These are phyloP conservation scores for Wickerhamiella kurtzmanii DNA, from an alignment of 805 yeast genomes.

Conservation along the genomic window DNA sequence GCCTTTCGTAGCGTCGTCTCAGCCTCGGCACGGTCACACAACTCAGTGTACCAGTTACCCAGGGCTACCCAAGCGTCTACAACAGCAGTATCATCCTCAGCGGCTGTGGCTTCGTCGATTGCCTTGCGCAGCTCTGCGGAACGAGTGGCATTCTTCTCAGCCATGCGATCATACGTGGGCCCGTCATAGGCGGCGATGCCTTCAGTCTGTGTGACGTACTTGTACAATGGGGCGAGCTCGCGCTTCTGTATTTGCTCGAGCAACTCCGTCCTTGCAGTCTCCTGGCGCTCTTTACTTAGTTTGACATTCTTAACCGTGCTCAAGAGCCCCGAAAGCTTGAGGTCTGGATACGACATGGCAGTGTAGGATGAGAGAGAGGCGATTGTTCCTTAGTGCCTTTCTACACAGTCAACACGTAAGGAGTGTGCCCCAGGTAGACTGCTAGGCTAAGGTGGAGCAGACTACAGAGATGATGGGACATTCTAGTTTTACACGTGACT, in stretches of 20 bases:
- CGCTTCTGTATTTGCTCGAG: conserved; percentile 41
- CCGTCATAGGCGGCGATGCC: conserved; percentile 32
- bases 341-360: conserved; percentile 43
- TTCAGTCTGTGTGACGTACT: conserved; percentile 27
- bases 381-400: too few species aligned
- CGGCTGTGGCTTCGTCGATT: conserved; percentile 48
- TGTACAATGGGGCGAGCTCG: conserved; percentile 72
- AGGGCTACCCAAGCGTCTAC: conserved; percentile 64
- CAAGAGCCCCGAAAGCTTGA: conserved; percentile 65
- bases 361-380: neutral
- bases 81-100: conserved; percentile 77
- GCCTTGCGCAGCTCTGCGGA: conserved; percentile 34
- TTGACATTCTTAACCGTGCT: conserved; percentile 41
- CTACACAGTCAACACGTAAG: neutral
- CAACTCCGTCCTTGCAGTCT: conserved; percentile 34
- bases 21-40: conserved; percentile 71
- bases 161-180: conserved; percentile 51
- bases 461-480: too few species aligned
- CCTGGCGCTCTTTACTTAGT: conserved; percentile 28
- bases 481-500: neutral
- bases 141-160: conserved; percentile 40
- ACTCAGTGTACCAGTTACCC: conserved; percentile 76
- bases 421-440: too few species aligned
- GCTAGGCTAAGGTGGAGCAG: too few species aligned
- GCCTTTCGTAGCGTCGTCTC: conserved; percentile 55